Base-by-base conservation (phyloP, 257 asterid genomes). In the Solanum chiquidenum region DNA sequence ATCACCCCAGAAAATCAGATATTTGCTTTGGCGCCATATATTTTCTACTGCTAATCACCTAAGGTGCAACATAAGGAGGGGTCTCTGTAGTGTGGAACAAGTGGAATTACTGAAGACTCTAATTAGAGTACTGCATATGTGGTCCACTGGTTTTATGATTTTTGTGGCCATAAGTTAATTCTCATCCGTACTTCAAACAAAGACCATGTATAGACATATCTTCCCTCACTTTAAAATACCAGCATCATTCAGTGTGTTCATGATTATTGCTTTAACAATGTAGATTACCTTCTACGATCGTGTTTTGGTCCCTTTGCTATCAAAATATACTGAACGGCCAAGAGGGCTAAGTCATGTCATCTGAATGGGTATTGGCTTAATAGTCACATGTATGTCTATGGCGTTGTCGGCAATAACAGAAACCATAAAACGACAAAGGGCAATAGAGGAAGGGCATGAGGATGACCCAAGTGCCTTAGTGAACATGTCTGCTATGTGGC, bases 31-130 rank as follows among this genome's bases (percentile, higher is more conserved):
- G 42, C 42, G 3, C 42, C 42, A 38, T 38, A 38, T 38, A 37
- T 2, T 10, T 9, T 1, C 42, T 38, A 0, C 10, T 38, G 42
- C 42, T 38, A 9, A 8, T 38, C 44, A 38, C 44, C 44, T 38
- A 11, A 38, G 11, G 12, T 38, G 44, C 44, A 38, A 38, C 44
- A 38, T 38, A 38, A 38, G 44, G 44, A 29, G 76, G 75, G 29
- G 13, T 18, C 87, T 88, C 31, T 73, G 90, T 75, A 73, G 69
- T 73, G 75, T 88, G 90, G 90, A 73, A 52, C 87, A 52, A 42
- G 86, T 83, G 18, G 88, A 88, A 88, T 55, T 84, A 37, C 35
- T 84, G 9, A 88, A 84, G 38, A 66, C 90, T 72, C 84, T 52
- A 71, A 46, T 84, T 37, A 58, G 85, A 16, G 31, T 73, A 29